Evolutionary conservation across 2,329 filamentous ascomycete species (phyloP).

Genomic region (Onygena corvina): DNA sequence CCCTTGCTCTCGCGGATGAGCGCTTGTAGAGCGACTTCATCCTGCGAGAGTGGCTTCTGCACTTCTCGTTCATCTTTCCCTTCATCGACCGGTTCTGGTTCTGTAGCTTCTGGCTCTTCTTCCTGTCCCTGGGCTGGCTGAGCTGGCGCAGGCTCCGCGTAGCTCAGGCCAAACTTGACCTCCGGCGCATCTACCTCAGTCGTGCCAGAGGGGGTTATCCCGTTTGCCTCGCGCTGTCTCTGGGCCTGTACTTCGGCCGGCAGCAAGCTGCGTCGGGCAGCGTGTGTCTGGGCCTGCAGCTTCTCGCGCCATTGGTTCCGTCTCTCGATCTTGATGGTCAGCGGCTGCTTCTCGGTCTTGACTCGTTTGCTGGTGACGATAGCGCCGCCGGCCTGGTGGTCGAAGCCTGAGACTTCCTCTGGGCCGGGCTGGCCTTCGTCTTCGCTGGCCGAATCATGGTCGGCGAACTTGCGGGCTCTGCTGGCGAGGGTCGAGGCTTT

Average conservation of each 20-base stretch:
- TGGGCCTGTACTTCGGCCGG: slow-evolving; percentile 44
- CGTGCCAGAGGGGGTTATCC: slow-evolving; percentile 24
- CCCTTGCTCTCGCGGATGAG: slow-evolving; percentile 46
- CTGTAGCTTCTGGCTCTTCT: slow-evolving; percentile 23
- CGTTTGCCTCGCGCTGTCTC: slow-evolving; percentile 27
- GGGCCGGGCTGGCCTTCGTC: slow-evolving; percentile 27
- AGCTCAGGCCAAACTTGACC: slow-evolving; percentile 44
- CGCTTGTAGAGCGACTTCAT: slow-evolving; percentile 55
- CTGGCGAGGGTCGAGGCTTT: slow-evolving; percentile 19
- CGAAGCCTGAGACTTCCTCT: slow-evolving; percentile 45
- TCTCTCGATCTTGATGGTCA: slow-evolving; percentile 68
- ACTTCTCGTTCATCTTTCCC: slow-evolving; percentile 14
- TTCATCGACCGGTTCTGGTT: no score
- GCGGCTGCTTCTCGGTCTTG: slow-evolving; percentile 44
- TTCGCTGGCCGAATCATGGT: slow-evolving; percentile 48
- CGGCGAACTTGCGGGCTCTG: slow-evolving; percentile 27
- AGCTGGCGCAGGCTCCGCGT: slow-evolving; percentile 23
- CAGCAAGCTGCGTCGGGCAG: slow-evolving; percentile 44
- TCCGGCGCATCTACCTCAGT: slow-evolving; percentile 42
- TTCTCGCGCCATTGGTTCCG: slow-evolving; percentile 61
- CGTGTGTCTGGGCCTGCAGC: slow-evolving; percentile 39
- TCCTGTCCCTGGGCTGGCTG: slow-evolving; percentile 7
- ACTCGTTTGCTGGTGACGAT: slow-evolving; percentile 29
- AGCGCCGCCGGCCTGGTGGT: slow-evolving; percentile 32
- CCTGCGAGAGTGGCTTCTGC: slow-evolving; percentile 39